These are phyloP conservation scores for Parascedosporium putredinis DNA, from an alignment of 2,329 filamentous ascomycete genomes.

Conservation along the genomic window DNA sequence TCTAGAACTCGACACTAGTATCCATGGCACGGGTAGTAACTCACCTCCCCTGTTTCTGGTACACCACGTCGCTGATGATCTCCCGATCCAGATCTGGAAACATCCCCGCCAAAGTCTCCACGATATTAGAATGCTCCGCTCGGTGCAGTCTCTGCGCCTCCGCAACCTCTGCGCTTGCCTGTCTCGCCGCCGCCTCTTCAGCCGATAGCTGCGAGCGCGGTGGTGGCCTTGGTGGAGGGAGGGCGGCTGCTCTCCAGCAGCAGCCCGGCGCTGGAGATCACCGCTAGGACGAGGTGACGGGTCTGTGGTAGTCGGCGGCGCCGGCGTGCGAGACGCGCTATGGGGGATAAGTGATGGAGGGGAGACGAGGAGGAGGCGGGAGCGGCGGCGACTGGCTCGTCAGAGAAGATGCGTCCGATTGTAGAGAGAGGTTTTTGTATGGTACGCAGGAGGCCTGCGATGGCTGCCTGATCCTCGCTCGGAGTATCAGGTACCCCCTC, in stretches of 20 bases:
- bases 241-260: neutral
- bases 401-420: constrained; percentile 91
- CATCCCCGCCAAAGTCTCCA: constrained; percentile 92
- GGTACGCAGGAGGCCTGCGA: constrained; percentile 74
- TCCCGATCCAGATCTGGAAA: constrained; percentile 92
- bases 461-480: constrained; percentile 66
- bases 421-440: constrained; percentile 86
- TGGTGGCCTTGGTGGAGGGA: neutral
- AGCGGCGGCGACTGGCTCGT: too few species aligned
- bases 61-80: constrained; percentile 91
- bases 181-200: constrained; percentile 79
- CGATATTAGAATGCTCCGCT: constrained; percentile 79
- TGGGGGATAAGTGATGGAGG: constrained; percentile 11
- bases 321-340: constrained; percentile 26
- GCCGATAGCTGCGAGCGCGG: constrained; percentile 46
- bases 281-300: neutral
- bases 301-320: constrained; percentile 12
- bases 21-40: constrained; percentile 27
- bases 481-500: constrained; percentile 36
- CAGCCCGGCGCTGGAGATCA: neutral
- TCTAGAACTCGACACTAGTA: too few species aligned
- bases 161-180: constrained; percentile 81
- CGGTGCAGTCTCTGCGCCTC: constrained; percentile 75
- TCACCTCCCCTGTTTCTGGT: constrained; percentile 87
- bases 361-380: too few species aligned